Conservation (phyloP, 352 stramenopile species). For the Phytophthora constricta region DNA sequence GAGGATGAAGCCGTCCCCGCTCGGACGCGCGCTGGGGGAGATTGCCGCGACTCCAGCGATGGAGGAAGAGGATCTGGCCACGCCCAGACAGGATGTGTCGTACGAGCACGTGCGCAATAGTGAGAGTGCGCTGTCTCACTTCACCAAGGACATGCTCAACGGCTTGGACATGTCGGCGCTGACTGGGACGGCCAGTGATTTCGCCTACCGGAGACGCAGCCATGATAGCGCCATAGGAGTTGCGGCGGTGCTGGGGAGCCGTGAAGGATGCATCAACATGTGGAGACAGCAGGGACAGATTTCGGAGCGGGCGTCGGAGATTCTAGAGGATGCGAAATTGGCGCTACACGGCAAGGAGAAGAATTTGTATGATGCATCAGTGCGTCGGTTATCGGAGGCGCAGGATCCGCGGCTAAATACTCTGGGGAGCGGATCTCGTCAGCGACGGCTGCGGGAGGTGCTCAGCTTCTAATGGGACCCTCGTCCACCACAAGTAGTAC, state of each 20-base stretch:
- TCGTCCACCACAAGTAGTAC: constrained; percentile 49
- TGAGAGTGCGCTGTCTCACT: constrained; percentile 55
- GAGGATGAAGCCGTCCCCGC: constrained; percentile 54
- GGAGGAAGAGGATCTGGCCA: constrained; percentile 27
- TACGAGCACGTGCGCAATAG: constrained; percentile 55
- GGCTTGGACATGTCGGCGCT: constrained; percentile 48
- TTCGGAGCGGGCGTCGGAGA: constrained; percentile 81
- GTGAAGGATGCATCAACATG: constrained; percentile 82
- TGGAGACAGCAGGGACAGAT: constrained; percentile 84
- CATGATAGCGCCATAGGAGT: constrained; percentile 33
- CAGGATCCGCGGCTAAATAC: constrained; percentile 75
- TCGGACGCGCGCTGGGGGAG: constrained; percentile 19
- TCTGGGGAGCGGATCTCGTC: constrained; percentile 66
- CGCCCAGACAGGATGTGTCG: constrained; percentile 21
- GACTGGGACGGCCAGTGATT: constrained; percentile 29
- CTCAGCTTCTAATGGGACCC: constrained; percentile 17
- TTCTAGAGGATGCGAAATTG: constrained; percentile 82
- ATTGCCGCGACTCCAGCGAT: constrained; percentile 37
- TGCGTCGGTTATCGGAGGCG: constrained; percentile 65
- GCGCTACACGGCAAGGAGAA: constrained; percentile 84
- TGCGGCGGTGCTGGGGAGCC: constrained; percentile 39
- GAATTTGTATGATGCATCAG: constrained; percentile 76
- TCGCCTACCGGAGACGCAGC: constrained; percentile 33
- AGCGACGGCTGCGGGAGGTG: constrained; percentile 13
- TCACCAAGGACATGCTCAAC: constrained; percentile 55